phyloP scores from a whole-genome alignment of 2,329 filamentous ascomycete species.

The Penicillium sp. region DNA sequence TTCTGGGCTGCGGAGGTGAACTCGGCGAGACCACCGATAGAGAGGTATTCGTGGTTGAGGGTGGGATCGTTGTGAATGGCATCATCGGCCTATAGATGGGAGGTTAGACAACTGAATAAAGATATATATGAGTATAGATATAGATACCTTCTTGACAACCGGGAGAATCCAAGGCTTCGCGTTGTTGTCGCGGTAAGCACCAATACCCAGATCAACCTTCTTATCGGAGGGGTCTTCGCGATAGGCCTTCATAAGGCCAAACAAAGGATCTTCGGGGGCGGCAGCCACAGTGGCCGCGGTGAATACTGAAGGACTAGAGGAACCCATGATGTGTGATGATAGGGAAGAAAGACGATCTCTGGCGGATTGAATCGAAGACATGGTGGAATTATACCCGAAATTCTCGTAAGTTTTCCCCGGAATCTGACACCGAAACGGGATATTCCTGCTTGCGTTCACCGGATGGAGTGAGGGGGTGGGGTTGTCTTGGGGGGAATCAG shows the following conservation, averaged over 20 bases:
- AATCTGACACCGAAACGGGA: conserved; percentile 26
- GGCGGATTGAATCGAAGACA: conserved; percentile 23
- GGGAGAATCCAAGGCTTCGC: conserved; percentile 97
- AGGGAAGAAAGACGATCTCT: conserved; percentile 35
- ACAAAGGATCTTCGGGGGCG: conserved; percentile 92
- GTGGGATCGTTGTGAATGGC: conserved; percentile 83
- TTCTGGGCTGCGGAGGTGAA: conserved; percentile 91
- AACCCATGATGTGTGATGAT: conserved; percentile 63
- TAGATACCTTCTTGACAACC: conserved; percentile 83
- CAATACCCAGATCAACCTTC: conserved; percentile 94
- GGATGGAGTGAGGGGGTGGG: conserved; percentile 24
- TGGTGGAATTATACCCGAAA: conserved; percentile 13
- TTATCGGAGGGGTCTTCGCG: conserved; percentile 69
- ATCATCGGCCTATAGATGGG: conserved; percentile 71
- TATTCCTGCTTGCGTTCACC: conserved; percentile 39
- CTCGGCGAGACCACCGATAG: conserved; percentile 81
- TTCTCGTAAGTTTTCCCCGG: conserved; percentile 14
- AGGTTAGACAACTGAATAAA: not conserved
- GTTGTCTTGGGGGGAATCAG: not conserved
- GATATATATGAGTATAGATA: not conserved
- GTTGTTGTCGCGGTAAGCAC: conserved; percentile 90
- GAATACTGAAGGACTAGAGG: conserved; percentile 65
- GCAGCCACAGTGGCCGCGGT: conserved; percentile 74
- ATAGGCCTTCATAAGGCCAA: conserved; percentile 87
- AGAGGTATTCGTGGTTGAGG: conserved; percentile 96